A percentile compares a stretch with the other conserved stretches of the same genome.
phyloP scores from a whole-genome alignment of 1,284 basidiomycete genomes.

The Phellopilus nigrolimitatus region DNA sequence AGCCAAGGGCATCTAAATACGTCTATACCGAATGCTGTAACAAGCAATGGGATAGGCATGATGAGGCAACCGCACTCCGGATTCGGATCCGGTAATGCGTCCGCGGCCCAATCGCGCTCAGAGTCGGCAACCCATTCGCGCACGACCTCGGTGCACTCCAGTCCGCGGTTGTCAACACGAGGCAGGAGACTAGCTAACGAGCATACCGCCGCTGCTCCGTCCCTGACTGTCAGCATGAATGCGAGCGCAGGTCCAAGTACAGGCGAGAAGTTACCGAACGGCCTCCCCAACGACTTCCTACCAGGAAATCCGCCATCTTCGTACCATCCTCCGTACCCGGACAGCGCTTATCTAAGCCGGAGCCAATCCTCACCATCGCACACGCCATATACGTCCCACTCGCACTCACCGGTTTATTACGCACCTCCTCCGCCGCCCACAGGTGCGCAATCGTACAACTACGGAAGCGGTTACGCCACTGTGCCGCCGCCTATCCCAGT shows the following conservation, averaged over 20 bases:
- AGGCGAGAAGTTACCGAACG: slow-evolving; percentile 6
- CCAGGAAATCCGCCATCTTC: background rate
- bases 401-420: slow-evolving; percentile 19
- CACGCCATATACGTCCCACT: slow-evolving; percentile 17
- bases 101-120: slow-evolving; percentile 11
- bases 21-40: too few species aligned
- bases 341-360: background rate
- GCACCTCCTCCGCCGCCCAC: slow-evolving; percentile 2
- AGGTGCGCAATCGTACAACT: slow-evolving; percentile 5
- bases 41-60: background rate
- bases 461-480: too few species aligned
- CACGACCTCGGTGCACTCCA: slow-evolving; percentile 19
- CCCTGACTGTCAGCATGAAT: too few species aligned
- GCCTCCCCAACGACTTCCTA: background rate
- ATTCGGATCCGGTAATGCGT: slow-evolving; percentile 6
- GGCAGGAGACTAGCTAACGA: slow-evolving; percentile 18
- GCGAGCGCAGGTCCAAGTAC: slow-evolving; percentile 1
- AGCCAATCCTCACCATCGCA: slow-evolving; percentile 13
- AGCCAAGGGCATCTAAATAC: background rate
- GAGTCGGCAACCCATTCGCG: slow-evolving; percentile 18
- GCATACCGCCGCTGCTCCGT: too few species aligned
- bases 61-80: background rate
- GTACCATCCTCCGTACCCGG: slow-evolving; percentile 1
- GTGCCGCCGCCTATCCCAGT: slow-evolving; percentile 8
- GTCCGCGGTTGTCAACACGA: slow-evolving; percentile 12